Evolutionary conservation across 805 yeast species (phyloP).

Genomic region (Wickerhamiella spandovensis): DNA sequence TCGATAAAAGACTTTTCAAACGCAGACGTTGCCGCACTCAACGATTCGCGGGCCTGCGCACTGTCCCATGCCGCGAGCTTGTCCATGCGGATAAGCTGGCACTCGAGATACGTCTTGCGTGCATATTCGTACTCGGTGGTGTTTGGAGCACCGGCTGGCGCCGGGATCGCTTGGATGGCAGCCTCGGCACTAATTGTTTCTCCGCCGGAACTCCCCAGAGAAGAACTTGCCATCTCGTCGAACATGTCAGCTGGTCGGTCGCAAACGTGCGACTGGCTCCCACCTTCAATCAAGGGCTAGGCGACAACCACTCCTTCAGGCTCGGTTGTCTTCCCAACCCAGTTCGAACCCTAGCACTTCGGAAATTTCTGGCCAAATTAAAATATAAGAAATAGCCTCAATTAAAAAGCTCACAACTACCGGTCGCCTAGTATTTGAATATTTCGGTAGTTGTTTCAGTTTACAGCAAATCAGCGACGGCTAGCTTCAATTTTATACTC

Average conservation of each 20-base stretch:
- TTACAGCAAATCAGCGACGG: too few species aligned
- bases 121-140: not conserved
- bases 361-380: too few species aligned
- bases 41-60: not conserved
- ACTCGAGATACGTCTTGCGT: not conserved
- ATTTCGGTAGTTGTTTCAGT: too few species aligned
- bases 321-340: too few species aligned
- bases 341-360: too few species aligned
- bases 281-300: too few species aligned
- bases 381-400: too few species aligned
- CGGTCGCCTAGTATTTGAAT: too few species aligned
- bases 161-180: not conserved
- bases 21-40: not conserved
- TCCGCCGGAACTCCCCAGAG: slow-evolving; percentile 6
- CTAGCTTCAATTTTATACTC: too few species aligned
- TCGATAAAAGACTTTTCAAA: not conserved
- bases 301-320: too few species aligned
- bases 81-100: not conserved
- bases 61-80: not conserved
- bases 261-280: too few species aligned
- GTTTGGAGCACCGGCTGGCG: slow-evolving; percentile 1
- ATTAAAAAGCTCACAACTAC: too few species aligned
- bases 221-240: slow-evolving; percentile 16
- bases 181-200: not conserved
- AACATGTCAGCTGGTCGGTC: slow-evolving; percentile 2